phyloP scores from a whole-genome alignment of 768 basidiomycete genomes.

The Pleurotus salmoneostramineus region DNA sequence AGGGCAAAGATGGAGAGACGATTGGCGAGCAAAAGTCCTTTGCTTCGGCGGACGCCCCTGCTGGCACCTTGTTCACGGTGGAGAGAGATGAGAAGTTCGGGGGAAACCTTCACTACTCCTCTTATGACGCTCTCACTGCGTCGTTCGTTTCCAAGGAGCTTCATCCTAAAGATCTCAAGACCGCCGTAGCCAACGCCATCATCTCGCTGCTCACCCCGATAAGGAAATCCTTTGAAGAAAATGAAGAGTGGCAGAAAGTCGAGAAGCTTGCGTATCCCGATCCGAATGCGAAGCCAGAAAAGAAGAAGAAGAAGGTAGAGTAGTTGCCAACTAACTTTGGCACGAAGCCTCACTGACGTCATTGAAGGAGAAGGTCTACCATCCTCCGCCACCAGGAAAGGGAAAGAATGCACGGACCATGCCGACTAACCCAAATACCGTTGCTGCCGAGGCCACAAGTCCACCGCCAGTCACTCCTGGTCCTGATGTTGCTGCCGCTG shows the following conservation, averaged over 20 bases:
- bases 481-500: neutral
- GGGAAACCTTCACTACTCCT: conserved; percentile 70
- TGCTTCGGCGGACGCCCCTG: conserved; percentile 63
- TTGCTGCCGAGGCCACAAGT: conserved; percentile 6
- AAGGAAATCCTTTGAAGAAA: conserved; percentile 68
- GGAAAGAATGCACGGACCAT: conserved; percentile 50
- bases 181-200: conserved; percentile 69
- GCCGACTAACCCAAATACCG: conserved; percentile 15
- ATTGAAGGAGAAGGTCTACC: conserved; percentile 71
- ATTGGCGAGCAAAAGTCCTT: conserved; percentile 60
- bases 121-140: conserved; percentile 60
- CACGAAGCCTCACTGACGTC: neutral
- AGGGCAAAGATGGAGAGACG: conserved; percentile 3
- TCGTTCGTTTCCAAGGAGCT: conserved; percentile 76
- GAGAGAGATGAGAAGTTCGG: conserved; percentile 77
- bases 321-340: neutral
- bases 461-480: neutral
- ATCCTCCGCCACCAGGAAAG: conserved; percentile 79
- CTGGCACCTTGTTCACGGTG: conserved; percentile 80
- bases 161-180: conserved; percentile 91
- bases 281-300: conserved; percentile 56
- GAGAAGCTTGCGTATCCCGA: conserved; percentile 84
- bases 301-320: conserved; percentile 55
- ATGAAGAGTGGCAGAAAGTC: conserved; percentile 76
- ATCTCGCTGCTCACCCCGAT: conserved; percentile 77